Percentiles rank a stretch among this genome's conserved stretches.
These are phyloP conservation scores for Boletus rubescentipes DNA, from an alignment of 768 basidiomycete genomes.

Conservation along the genomic window DNA sequence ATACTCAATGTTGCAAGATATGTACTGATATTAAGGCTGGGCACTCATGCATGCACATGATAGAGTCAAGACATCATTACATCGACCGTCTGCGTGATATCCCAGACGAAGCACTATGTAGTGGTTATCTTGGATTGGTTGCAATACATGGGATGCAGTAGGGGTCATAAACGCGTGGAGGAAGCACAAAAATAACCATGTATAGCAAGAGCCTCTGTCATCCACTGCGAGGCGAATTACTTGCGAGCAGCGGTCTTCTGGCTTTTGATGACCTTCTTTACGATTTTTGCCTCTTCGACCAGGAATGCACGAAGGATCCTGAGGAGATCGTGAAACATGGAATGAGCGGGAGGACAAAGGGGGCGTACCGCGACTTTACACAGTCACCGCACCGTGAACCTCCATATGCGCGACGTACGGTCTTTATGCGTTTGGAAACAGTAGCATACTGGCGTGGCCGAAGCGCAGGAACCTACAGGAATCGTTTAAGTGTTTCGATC, in stretches of 20 bases:
- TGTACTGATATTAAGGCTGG: too few relatives aligned
- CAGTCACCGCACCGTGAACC: conserved; percentile 96
- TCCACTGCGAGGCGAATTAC: conserved; percentile 12
- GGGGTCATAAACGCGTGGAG: conserved; percentile 11
- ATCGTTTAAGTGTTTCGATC: background rate
- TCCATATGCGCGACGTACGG: conserved; percentile 93
- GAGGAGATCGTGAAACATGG: background rate
- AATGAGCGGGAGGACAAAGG: background rate
- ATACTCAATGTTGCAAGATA: too few relatives aligned
- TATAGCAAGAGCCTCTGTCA: background rate
- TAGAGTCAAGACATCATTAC: too few relatives aligned
- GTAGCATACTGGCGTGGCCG: conserved; percentile 95
- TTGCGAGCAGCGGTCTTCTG: conserved; percentile 40
- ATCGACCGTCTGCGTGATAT: background rate
- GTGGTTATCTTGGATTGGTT: conserved; percentile 9
- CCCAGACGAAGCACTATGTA: background rate
- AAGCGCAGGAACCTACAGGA: conserved; percentile 81
- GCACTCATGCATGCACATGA: too few relatives aligned
- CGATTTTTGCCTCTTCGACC: conserved; percentile 99
- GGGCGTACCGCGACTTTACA: conserved; percentile 85
- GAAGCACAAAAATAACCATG: conserved; percentile 14
- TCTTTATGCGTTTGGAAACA: conserved; percentile 97
- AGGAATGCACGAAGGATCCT: conserved; percentile 98
- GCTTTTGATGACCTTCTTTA: conserved; percentile 98
- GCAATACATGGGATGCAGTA: conserved; percentile 25